Evolutionary conservation across 495 filamentous ascomycete species (phyloP), one percentile per base, ranked within the genome.

Genomic region (Trichoderma orchidacearum): DNA sequence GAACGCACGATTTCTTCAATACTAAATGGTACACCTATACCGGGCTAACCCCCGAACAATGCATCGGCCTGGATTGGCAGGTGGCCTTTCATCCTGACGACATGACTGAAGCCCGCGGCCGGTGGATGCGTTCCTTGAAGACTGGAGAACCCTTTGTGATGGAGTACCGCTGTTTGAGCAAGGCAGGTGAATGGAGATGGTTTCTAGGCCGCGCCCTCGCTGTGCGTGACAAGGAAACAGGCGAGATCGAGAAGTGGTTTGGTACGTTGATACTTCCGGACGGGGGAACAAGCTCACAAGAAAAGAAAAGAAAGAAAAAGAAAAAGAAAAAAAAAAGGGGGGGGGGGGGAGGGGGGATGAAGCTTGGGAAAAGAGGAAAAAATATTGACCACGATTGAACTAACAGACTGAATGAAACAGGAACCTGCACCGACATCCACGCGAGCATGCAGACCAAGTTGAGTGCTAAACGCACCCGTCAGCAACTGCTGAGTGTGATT

Each of bases 1-100:
- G 85, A 1, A 54, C 64, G 17, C 74, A 80, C 57, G 85, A 88
- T 61, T 88, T 84, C 67, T 88, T 79, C 62, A 83, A 81, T 25
- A 74, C 76, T 35, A 67, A 81, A 25, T 89, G 85, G 84, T 87
- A 86, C 56, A 76, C 79, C 51, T 88, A 85, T 61, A 89, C 85
- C 0, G 85, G 85, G 1, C 62, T 85, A 30, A 75, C 79, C 0
- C 64, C 67, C 31, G 76, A 85, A 56, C 62, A 80, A 11, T 74
- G 69, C 21, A 50, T 75, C 23, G 72, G 74, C 3, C 17, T 55
- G 38, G 68, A 66, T 2, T 77, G 73, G 73, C 61, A 62, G 53
- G 60, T 57, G 5, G 64, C 72, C 8, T 75, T 76, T 53, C 75
- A 79, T 38, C 74, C 73, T 30, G 78, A 87, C 25, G 85, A 89